Percentiles rank a stretch among this genome's conserved stretches.
Conservation (phyloP, 2,329 filamentous ascomycete genomes). For the Fusarium dlaminii region DNA sequence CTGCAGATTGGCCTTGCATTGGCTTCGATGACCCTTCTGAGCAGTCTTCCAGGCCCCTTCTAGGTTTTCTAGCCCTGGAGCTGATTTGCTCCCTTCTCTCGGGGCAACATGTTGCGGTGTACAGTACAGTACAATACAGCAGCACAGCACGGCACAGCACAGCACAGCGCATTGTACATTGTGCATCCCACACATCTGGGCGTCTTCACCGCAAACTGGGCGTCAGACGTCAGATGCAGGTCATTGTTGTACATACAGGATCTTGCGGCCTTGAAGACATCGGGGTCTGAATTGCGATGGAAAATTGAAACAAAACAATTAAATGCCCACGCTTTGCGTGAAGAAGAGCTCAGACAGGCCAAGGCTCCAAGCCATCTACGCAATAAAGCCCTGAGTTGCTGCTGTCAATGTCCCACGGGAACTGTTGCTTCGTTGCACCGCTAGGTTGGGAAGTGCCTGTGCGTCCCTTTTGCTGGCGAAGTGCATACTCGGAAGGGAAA, state of each 20-base stretch:
- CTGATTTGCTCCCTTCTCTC: background rate
- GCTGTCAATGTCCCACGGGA: background rate
- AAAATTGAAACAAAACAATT: background rate
- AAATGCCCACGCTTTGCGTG: background rate
- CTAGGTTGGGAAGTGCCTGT: background rate
- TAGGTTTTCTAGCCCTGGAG: constrained; percentile 27
- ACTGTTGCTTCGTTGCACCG: background rate
- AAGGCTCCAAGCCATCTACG: constrained; percentile 15
- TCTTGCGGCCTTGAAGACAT: background rate
- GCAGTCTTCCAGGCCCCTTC: constrained; percentile 21
- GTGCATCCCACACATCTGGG: background rate
- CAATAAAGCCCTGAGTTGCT: background rate
- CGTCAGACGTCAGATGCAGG: background rate
- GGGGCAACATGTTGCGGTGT: constrained; percentile 14
- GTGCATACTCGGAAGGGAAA: constrained; percentile 16
- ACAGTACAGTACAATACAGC: background rate
- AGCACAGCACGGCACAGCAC: background rate
- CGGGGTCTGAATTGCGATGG: background rate
- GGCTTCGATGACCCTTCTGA: constrained; percentile 24
- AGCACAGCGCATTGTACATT: background rate
- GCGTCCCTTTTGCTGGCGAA: background rate
- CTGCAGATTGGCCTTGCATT: constrained; percentile 26
- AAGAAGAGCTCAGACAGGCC: background rate
- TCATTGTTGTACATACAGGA: background rate
- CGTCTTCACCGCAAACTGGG: background rate